Base-by-base conservation (phyloP, 1,284 basidiomycete species). In the Microbotryum silenes-acaulis region DNA sequence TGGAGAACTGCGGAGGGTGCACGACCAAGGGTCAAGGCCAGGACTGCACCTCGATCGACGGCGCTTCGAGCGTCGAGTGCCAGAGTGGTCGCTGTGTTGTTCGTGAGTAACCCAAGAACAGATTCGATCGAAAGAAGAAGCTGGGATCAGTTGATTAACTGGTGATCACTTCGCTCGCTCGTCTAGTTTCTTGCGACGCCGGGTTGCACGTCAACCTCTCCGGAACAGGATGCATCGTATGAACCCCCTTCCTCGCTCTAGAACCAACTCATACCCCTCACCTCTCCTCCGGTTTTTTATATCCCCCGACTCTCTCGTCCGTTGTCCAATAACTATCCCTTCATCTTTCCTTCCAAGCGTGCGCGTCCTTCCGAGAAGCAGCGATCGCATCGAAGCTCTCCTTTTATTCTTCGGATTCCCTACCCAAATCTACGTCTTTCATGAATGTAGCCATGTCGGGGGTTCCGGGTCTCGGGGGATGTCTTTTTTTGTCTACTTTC, bases 31-130 rank as follows among this genome's bases (percentile, higher is more conserved):
- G 83, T 33, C 72, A 79, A 55, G 88, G 88, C 48, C 77, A 82
- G 71, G 85, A 90, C 75, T 90, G 87, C 77, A 85, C 83, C 27
- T 73, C 79, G 33, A 87, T 90, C 68, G 67, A 76, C 48, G 81
- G 83, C 68, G 83, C 80, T 46, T 81, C 82, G 79, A 83, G 83
- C 64, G 86, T 88, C 63, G 83, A 81, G 20, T 90, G 88, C 74
- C 48, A 61, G 27, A 55, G 54, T 10, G 70, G 70, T 29, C 56
- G 58, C n/a, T 71, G 70, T 52, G 55, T 71, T 53, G 64, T 71
- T 50, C 51, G 68, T 68, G n/a, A 48, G 66, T 64, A 6, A 12
- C 27, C 21, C 1, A 20, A 3, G 21, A 8, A 12, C 9, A 8
- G 29, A 4, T 1, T 18, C 25, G 18, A 12, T 4, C 16, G 14